phyloP scores from a whole-genome alignment of 1,284 basidiomycete genomes.

The Ceratobasidium sp. region DNA sequence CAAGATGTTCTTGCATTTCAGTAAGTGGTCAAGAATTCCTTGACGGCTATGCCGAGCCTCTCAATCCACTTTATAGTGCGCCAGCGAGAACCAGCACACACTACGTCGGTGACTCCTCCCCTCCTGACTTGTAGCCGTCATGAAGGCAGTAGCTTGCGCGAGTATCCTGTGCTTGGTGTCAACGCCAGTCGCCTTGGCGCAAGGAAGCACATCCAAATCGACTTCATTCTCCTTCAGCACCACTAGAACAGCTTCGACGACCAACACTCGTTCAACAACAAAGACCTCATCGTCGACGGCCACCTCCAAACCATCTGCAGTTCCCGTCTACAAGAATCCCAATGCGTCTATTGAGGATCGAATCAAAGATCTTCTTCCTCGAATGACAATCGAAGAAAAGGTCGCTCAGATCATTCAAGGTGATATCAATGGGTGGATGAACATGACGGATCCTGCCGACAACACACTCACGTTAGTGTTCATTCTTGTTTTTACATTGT shows the following conservation, averaged over 20 bases:
- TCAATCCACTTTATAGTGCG: conserved; percentile 20
- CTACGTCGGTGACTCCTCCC: conserved; percentile 1
- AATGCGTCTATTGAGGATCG: conserved; percentile 68
- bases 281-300: conserved; percentile 1
- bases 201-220: conserved; percentile 33
- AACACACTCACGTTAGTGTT: conserved; percentile 61
- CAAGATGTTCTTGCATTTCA: conserved; percentile 10
- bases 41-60: conserved; percentile 32
- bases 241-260: conserved; percentile 21
- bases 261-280: conserved; percentile 10
- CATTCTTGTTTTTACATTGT: not conserved
- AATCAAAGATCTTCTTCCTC: conserved; percentile 70
- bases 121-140: not conserved
- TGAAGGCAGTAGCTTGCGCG: conserved; percentile 39
- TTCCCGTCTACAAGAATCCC: conserved; percentile 68
- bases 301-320: conserved; percentile 15
- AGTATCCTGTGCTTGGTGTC: conserved; percentile 29
- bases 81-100: not conserved
- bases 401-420: conserved; percentile 77
- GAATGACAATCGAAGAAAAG: conserved; percentile 78
- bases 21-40: conserved; percentile 32
- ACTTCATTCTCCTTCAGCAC: conserved; percentile 41
- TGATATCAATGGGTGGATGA: conserved; percentile 75
- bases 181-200: conserved; percentile 37
- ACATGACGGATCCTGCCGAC: conserved; percentile 70